Percentiles rank a stretch among this genome's conserved stretches.
Conservation (phyloP, 2,329 filamentous ascomycete genomes). For the Alternaria postmessia region DNA sequence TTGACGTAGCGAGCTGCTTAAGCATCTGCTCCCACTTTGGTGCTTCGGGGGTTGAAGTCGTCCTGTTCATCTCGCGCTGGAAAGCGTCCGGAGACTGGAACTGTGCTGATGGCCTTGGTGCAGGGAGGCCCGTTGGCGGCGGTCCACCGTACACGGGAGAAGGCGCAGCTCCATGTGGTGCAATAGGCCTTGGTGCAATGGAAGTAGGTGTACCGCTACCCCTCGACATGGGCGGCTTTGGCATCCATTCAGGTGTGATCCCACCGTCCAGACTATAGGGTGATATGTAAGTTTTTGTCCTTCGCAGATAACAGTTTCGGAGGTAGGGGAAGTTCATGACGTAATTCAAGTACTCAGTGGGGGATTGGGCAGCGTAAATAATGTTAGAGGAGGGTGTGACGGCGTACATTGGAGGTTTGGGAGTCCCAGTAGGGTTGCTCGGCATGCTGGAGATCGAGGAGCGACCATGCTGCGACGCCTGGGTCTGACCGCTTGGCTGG, state of each 20-base stretch:
- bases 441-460: constrained; percentile 44
- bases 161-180: constrained; percentile 15
- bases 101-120: constrained; percentile 45
- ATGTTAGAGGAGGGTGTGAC: constrained; percentile 46
- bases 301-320: constrained; percentile 54
- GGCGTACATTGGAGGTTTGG: constrained; percentile 51
- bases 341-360: constrained; percentile 53
- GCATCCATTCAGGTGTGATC: constrained; percentile 53
- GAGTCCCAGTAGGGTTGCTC: constrained; percentile 42
- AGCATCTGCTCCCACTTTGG: constrained; percentile 48
- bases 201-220: constrained; percentile 18
- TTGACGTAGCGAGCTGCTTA: constrained; percentile 40
- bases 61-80: constrained; percentile 49
- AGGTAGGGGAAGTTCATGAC: constrained; percentile 57
- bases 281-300: constrained; percentile 57
- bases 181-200: constrained; percentile 25
- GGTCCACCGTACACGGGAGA: constrained; percentile 22
- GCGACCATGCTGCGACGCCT: constrained; percentile 43
- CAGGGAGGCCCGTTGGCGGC: constrained; percentile 19
- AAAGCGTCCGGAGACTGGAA: constrained; percentile 58
- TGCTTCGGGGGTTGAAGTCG: constrained; percentile 28
- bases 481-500: constrained; percentile 22
- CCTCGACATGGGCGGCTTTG: constrained; percentile 26
- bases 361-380: constrained; percentile 47
- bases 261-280: constrained; percentile 56